phyloP scores from a whole-genome alignment of 1,284 basidiomycete genomes.

The Malassezia caprae region DNA sequence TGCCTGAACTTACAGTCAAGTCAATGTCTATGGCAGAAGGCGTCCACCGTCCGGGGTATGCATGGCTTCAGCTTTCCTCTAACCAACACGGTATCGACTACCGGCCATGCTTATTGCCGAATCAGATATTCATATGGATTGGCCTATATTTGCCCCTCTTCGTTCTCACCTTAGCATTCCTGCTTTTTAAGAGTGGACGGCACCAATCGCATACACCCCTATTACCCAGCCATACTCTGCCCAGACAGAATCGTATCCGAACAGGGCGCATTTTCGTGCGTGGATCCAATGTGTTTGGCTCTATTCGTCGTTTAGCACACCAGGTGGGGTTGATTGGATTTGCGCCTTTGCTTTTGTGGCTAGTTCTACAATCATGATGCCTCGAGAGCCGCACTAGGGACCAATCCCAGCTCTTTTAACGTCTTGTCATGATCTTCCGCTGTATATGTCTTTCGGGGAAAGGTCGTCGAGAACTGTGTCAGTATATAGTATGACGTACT shows the following conservation, averaged over 20 bases:
- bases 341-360: slow-evolving; percentile 6
- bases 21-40: slow-evolving; percentile 37
- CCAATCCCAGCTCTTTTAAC: slow-evolving; percentile 40
- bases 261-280: not conserved
- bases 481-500: slow-evolving; percentile 18
- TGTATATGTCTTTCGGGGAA: slow-evolving; percentile 40
- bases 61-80: slow-evolving; percentile 21
- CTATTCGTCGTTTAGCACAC: not conserved
- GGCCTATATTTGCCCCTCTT: slow-evolving; percentile 23
- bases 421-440: slow-evolving; percentile 30
- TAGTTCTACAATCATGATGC: slow-evolving; percentile 18
- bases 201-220: not conserved
- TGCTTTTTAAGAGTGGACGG: not conserved
- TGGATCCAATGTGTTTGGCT: not conserved
- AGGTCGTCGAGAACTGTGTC: slow-evolving; percentile 40
- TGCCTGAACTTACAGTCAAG: slow-evolving; percentile 37
- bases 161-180: slow-evolving; percentile 12
- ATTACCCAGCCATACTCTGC: not conserved
- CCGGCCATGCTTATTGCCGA: slow-evolving; percentile 30
- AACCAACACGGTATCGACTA: slow-evolving; percentile 16
- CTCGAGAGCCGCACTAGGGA: slow-evolving; percentile 44
- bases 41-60: slow-evolving; percentile 31
- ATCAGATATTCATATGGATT: slow-evolving; percentile 35
- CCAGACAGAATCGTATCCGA: not conserved
- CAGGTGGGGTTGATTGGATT: not conserved